Conservation (phyloP, 2,329 filamentous ascomycete species). For the Malbranchea zuffiana region DNA sequence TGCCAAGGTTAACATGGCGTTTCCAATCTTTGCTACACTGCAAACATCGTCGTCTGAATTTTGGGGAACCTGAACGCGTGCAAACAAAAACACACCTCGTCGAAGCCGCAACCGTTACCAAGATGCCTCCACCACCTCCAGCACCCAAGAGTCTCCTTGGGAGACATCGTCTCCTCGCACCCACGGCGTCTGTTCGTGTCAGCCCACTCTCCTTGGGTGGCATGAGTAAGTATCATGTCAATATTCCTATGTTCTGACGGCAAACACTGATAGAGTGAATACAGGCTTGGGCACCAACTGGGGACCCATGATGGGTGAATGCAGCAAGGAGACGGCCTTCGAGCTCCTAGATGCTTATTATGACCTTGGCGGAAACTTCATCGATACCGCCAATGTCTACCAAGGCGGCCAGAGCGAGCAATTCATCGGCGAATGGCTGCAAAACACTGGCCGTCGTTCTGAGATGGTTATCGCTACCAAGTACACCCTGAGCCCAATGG, state of each 20-base stretch:
- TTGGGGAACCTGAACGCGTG: too few species aligned
- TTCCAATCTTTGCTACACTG: too few species aligned
- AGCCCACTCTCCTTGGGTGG: conserved; percentile 45
- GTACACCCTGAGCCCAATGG: conserved; percentile 31
- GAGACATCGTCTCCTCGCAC: conserved; percentile 56
- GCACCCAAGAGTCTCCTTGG: conserved; percentile 32
- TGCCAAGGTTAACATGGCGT: too few species aligned
- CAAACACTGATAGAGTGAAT: not conserved
- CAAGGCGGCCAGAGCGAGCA: conserved; percentile 39
- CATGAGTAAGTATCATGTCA: conserved; percentile 19
- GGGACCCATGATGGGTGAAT: conserved; percentile 25
- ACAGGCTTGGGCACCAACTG: conserved; percentile 20
- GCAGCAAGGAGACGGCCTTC: conserved; percentile 36
- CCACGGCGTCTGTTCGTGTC: conserved; percentile 55
- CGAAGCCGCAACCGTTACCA: too few species aligned
- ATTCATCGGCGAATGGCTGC: conserved; percentile 44
- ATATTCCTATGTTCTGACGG: too few species aligned
- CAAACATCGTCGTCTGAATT: too few species aligned
- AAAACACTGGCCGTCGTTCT: conserved; percentile 34
- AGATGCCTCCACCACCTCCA: too few species aligned
- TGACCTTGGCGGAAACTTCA: conserved; percentile 41
- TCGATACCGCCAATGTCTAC: conserved; percentile 43
- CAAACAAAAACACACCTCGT: too few species aligned
- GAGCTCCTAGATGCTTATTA: conserved; percentile 40
- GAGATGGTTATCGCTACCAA: conserved; percentile 47